Evolutionary conservation across 345 rosid genomes (phyloP), one percentile per base, ranked within the genome.

Genomic region (Clarkia xantiana): DNA sequence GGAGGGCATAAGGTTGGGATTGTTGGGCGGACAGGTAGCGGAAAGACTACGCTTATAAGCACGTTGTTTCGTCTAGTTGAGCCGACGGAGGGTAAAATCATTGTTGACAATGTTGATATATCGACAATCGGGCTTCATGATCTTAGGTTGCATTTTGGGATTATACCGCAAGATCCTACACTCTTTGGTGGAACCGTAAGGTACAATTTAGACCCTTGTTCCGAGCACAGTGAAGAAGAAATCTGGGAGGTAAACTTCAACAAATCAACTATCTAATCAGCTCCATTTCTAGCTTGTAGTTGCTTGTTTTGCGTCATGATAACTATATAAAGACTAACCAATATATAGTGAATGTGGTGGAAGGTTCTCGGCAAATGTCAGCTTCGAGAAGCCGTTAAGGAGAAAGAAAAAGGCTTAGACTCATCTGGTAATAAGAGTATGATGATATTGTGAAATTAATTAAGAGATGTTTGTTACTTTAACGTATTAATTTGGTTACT

Each of bases 111-210:
- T 44, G 12, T 82, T 29, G 72, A 82, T 59, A 78, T 78, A 44
- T 59, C 63, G 13, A 58, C 45, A 18, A 70, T 82, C n/a, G 81
- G 90, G 25, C 79, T 82, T 19, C 80, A 74, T 38, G 86, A 82
- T 52, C 64, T 82, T 17, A 68, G 86, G 53, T 72, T 82, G 15
- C 65, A 66, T 9, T 54, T 78, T 9, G 82, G 79, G 25, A 65
- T 82, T 56, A 82, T 78, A 50, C 90, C 90, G 14, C 90, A 82
- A 52, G 90, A 82, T 36, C 86, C 90, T 13, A 79, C 86, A 7
- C 78, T 82, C 48, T 78, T 78, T 41, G 59, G 62, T 1, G 83
- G 82, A n/a, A 63, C 77, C 9, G 79, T 74, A 12, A 74, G 86
- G 63, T 76, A 67, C 68, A 81, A 81, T 51, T 60, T 78, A 41